Evolutionary conservation across 208 protist genomes (phyloP).

Genomic region (Naegleria lovaniensis): DNA sequence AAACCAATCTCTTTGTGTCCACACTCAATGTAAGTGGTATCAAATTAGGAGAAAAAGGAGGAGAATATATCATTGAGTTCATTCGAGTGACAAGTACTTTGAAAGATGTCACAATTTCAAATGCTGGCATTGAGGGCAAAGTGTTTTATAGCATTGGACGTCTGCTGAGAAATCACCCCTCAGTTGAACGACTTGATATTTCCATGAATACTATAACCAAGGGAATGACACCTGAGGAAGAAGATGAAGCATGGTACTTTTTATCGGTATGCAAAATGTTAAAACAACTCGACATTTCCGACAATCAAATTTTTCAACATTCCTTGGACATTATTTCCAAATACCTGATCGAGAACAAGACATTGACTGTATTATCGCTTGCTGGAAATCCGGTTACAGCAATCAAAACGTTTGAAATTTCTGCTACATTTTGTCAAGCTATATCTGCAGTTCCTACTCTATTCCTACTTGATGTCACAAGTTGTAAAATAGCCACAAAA

Average conservation of each 20-base stretch:
- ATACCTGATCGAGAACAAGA: not conserved
- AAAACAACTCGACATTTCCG: not conserved
- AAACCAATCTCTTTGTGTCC: not conserved
- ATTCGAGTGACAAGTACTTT: not conserved
- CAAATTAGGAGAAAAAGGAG: not conserved
- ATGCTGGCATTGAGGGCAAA: not conserved
- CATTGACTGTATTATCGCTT: not conserved
- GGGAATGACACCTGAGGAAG: not conserved
- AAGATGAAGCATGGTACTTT: not conserved
- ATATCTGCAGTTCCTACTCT: not conserved
- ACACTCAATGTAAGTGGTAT: not conserved
- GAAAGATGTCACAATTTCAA: not conserved
- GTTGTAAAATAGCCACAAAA: not conserved
- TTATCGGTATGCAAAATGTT: not conserved
- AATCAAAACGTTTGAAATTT: too few species aligned
- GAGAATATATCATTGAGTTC: not conserved
- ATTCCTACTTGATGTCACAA: not conserved
- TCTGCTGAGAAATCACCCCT: not conserved
- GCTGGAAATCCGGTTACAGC: not conserved
- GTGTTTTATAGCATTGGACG: not conserved
- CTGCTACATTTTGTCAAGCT: not conserved
- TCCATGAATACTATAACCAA: not conserved
- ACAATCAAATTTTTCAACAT: not conserved
- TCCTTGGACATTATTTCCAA: not conserved
- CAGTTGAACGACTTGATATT: not conserved